Base-by-base conservation (phyloP, 345 rosid genomes). In the Pelargonium nanum region DNA sequence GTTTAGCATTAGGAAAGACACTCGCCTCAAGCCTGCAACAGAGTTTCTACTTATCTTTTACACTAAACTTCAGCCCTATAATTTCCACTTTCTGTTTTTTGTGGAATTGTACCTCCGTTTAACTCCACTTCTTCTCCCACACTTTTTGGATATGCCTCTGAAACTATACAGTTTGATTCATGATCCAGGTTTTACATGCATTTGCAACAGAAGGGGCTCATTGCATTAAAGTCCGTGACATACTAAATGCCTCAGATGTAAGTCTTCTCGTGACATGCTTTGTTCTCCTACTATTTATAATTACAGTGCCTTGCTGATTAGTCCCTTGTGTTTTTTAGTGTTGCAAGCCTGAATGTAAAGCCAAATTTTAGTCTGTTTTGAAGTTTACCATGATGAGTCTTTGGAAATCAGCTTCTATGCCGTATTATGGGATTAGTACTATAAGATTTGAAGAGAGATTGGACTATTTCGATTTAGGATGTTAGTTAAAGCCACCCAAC, bases 161-260 rank as follows among this genome's bases (percentile, higher is more conserved):
- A 20, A 20, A 53, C 32, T 9, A 12, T 57, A 12, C 54, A 28
- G 19, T 45, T 23, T 10, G 30, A 20, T 24, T 62, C 57, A 57
- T 62, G 24, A 26, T 64, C 60, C 78, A 89, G 99, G 96, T 93
- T 68, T 74, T 93, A 77, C 97, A 90, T 68, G 97, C 97, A 53
- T 89, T 93, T 63, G 96, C 97, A 65, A 77, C 99, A 6, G 97
- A 93, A 84, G 97, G 97, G 21, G 97, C 99, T 40, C 96, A 93
- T 63, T 89, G 99, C 63, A 75, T 76, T 26, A 84, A 81, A 84
- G 96, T 89, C 51, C 85, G 87, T 4, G 97, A 89, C 56, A 70
- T 93, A 71, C 74, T 93, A 63, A 83, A 83, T 65, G 78, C 97
- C n/a, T 93, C 99, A 12, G 87, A 87, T 71, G 99, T 93, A 77